Percentiles rank a stretch among this genome's conserved stretches.
phyloP scores from a whole-genome alignment of 306 rosid species.

The Castanea mollissima region DNA sequence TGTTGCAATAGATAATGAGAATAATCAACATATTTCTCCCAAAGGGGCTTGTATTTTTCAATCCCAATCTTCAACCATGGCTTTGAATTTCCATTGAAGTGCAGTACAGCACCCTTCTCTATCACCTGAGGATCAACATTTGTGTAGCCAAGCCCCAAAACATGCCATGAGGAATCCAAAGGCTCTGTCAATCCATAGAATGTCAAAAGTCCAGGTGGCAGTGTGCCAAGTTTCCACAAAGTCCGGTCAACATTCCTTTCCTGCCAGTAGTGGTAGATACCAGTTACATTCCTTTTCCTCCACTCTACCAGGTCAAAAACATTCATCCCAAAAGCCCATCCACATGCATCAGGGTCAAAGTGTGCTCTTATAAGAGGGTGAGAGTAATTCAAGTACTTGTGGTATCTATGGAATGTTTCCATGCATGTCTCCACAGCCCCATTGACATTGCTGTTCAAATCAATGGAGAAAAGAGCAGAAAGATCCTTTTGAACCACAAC shows the following conservation, averaged over 20 bases:
- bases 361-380: constrained; percentile 80
- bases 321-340: constrained; percentile 97
- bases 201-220: constrained; percentile 85
- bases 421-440: constrained; percentile 97
- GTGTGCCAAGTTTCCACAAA: constrained; percentile 90
- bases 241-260: constrained; percentile 79
- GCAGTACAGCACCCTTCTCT: constrained; percentile 81
- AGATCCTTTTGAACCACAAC: constrained; percentile 86
- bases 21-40: constrained; percentile 81
- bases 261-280: constrained; percentile 93
- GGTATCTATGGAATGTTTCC: constrained; percentile 95
- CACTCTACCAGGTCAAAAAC: constrained; percentile 86
- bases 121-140: constrained; percentile 68
- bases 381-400: constrained; percentile 78
- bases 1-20: constrained; percentile 62
- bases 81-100: constrained; percentile 87
- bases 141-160: constrained; percentile 85
- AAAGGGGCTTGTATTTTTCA: constrained; percentile 82
- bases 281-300: constrained; percentile 87
- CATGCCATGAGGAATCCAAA: constrained; percentile 78
- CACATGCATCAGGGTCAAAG: constrained; percentile 96
- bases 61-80: constrained; percentile 95
- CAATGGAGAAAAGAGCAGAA: constrained; percentile 63
- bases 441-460: constrained; percentile 72
- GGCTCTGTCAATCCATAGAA: constrained; percentile 87